Evolutionary conservation across 805 yeast genomes (phyloP), one percentile per base, ranked within the genome.

Genomic region (Ogataea kodamae): DNA sequence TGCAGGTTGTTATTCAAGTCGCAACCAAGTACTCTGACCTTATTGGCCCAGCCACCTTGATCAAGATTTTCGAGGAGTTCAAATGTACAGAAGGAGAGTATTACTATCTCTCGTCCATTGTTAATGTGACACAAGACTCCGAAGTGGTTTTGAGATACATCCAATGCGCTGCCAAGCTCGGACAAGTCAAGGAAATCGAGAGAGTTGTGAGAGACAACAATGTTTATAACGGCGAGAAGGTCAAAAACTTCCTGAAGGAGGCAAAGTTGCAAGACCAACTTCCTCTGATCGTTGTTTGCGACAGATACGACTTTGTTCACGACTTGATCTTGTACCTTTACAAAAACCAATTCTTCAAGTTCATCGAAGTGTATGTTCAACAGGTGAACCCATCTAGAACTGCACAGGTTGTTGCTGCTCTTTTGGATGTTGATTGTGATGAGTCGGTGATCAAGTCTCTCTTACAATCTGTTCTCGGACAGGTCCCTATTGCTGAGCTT

Each of bases 321-420:
- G 99, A 92, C 62, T 75, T 92, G 66, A 80, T 92, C 37, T 73
- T 92, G 54, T 92, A 84, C 67, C 72, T 92, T 59, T 92, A 92
- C 79, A 92, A 90, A 69, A 85, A 89, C 65, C 89, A 90, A 62
- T 90, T 80, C 65, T 85, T 88, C 77, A 88, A 92, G 63, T 92
- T 90, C 52, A 92, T 92, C 62, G 97, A 92, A 67, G 95, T 92
- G 30, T 92, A 90, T 55, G 98, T 92, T 37, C 97, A 92, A 68
- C 95, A 88, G 59, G 97, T 92, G 33, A 92, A 92, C 65, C 96
- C 98, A 34, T 70, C 94, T 6, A 86, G 84, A 59, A 86, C 99
- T 11, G 95, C 98, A 5, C 95, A 89, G 62, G 99, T 92, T 44
- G 76, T 92, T 54, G 98, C 96, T 42, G 97, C 95, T 28, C 72